Evolutionary conservation across 2,329 filamentous ascomycete genomes (phyloP), one percentile per base, ranked within the genome.

Genomic region (Arthrinium phaeospermum): DNA sequence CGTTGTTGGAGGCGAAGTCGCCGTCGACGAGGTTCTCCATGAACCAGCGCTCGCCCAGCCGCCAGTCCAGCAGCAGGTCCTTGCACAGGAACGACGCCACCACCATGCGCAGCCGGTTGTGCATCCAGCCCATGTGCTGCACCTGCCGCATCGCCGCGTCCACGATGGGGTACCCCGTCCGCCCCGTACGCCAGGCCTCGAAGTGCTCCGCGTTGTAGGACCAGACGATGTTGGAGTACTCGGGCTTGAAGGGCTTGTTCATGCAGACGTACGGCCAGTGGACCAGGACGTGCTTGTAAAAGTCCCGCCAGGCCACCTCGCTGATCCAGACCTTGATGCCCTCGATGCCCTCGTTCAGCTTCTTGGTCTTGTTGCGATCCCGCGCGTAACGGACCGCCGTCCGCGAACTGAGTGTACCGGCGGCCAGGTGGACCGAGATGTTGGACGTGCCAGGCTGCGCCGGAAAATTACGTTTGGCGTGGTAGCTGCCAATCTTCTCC

Each of bases 91-190:
- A 97, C 0, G 91, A 95, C 0, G 93, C 93, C 2, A 93, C 91
- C 67, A 95, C 91, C 94, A 97, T 97, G 41, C 94, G 91, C 77
- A 91, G 91, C 13, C 94, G 91, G 80, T 97, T 97, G 80, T 96
- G 94, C 92, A 96, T 94, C 83, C 91, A 96, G 1, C 90, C 92
- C 64, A 88, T 88, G 24, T 88, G 80, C 14, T 86, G 87, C 8
- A 95, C 80, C 81, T 97, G 94, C 12, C 94, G 89, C 93, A 97
- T 96, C 1, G 93, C 93, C 0, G 94, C 94, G 78, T 97, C 94
- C 30, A 97, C 92, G 67, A 97, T 92, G 0, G 94, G 94, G 77
- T 91, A 95, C 0, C 94, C 94, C 0, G 94, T 97, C 46, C 84
- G 86, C 8, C 94, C 94, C 46, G 90, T 83, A 51, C 88, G 90